Percentiles rank a stretch among this genome's conserved stretches.
Conservation (phyloP, 306 rosid species). For the Prunus armeniaca region DNA sequence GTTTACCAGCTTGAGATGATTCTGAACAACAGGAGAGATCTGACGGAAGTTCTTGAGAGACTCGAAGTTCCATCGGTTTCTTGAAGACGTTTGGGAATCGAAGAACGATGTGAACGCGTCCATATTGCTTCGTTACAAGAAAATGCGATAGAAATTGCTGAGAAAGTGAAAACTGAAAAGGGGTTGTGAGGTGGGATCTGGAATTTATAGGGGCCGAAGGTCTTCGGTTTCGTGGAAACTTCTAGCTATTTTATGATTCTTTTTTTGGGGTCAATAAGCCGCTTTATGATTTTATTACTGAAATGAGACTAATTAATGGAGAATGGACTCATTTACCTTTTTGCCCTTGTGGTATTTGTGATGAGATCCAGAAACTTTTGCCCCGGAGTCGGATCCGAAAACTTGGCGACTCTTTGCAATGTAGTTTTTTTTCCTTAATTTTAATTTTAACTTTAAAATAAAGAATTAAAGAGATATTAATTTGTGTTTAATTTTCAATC, state of each 20-base stretch:
- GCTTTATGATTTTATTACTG: not conserved
- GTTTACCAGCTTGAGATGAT: constrained; percentile 62
- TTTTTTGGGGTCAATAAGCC: not conserved
- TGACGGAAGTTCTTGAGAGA: constrained; percentile 71
- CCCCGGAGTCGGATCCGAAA: not conserved
- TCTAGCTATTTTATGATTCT: not conserved
- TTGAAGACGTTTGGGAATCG: constrained; percentile 47
- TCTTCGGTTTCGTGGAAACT: constrained; percentile 21
- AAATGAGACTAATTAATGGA: not conserved
- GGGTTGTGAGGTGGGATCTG: not conserved
- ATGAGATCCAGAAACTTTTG: not conserved
- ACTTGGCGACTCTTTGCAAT: not conserved
- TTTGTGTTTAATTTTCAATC: no score
- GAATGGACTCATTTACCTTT: not conserved
- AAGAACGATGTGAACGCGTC: constrained; percentile 67
- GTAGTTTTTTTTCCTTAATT: no score
- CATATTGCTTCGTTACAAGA: constrained; percentile 31
- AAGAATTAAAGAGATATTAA: no score
- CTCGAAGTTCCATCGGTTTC: constrained; percentile 62
- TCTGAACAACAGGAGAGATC: constrained; percentile 72
- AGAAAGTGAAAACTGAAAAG: not conserved
- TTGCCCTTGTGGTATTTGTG: not conserved
- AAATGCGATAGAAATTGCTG: not conserved
- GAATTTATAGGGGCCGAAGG: not conserved
- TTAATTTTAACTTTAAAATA: no score